Evolutionary conservation across 345 rosid species (phyloP).

Genomic region (Aurinia saxatilis): DNA sequence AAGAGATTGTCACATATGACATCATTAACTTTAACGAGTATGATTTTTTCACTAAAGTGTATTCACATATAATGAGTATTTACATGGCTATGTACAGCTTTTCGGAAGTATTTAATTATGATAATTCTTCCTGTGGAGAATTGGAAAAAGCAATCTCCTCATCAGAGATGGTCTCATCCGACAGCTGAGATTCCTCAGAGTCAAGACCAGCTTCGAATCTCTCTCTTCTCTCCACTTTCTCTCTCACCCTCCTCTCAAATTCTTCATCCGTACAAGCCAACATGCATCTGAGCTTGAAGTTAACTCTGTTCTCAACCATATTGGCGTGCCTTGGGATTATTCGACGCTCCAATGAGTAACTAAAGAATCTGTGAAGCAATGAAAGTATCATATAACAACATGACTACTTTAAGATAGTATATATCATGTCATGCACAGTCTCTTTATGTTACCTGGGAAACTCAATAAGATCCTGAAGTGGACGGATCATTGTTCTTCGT

Average conservation of each 20-base stretch:
- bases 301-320: slow-evolving; percentile 66
- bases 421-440: background rate
- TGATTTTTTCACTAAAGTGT: no score
- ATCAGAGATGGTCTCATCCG: background rate
- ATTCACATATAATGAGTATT: no score
- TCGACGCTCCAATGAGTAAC: slow-evolving; percentile 76
- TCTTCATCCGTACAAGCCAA: slow-evolving; percentile 62
- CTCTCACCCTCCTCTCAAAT: slow-evolving; percentile 50
- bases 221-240: slow-evolving; percentile 52
- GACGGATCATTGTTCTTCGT: slow-evolving; percentile 78
- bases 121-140: background rate
- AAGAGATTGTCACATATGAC: no score
- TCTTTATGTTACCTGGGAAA: slow-evolving; percentile 57
- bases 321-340: slow-evolving; percentile 74
- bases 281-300: slow-evolving; percentile 75
- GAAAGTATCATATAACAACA: background rate
- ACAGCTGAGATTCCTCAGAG: slow-evolving; percentile 9
- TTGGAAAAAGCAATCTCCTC: slow-evolving; percentile 5
- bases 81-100: no score
- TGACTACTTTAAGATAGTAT: background rate
- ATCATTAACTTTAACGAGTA: no score
- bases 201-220: slow-evolving; percentile 47
- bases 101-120: no score
- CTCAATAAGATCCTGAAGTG: slow-evolving; percentile 75
- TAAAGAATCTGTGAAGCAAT: slow-evolving; percentile 56